Evolutionary conservation across 179 eudicot genomes (phyloP).

Genomic region (Actinidia arguta): DNA sequence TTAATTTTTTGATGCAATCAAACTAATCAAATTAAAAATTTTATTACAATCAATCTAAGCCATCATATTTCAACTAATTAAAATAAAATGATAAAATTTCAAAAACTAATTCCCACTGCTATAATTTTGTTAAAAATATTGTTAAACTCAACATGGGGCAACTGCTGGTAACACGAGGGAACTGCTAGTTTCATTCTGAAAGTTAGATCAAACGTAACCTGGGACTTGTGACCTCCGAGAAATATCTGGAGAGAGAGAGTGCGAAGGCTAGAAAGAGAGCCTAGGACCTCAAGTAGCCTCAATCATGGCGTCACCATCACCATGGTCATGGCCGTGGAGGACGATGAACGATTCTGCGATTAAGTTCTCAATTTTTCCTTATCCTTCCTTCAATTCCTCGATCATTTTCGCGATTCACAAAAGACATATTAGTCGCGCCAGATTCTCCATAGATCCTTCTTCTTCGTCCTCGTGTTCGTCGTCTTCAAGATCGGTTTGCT

Average conservation of each 20-base stretch:
- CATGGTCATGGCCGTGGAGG: slow-evolving; percentile 14
- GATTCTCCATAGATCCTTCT: slow-evolving; percentile 7
- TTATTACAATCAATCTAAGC: no score
- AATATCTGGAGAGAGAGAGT: not conserved
- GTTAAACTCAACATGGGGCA: no score
- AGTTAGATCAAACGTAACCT: no score
- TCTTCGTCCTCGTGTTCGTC: slow-evolving; percentile 16
- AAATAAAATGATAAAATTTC: no score
- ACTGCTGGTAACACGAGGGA: no score
- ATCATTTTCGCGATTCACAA: slow-evolving; percentile 10
- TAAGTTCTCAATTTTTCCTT: not conserved
- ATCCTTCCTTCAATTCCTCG: slow-evolving; percentile 15
- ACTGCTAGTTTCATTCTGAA: no score
- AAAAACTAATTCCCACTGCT: no score
- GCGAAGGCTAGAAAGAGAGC: not conserved
- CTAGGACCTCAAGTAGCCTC: not conserved
- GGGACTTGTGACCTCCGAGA: no score
- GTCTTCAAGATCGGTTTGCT: not conserved
- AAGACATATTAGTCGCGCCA: slow-evolving; percentile 1
- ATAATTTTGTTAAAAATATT: no score
- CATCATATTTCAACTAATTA: no score
- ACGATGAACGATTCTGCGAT: not conserved
- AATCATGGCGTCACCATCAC: slow-evolving; percentile 25
- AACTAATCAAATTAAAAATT: no score
- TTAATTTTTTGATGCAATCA: no score